Evolutionary conservation across 495 filamentous ascomycete species (phyloP), one percentile per base, ranked within the genome.

Genomic region (Tirmania nivea): DNA sequence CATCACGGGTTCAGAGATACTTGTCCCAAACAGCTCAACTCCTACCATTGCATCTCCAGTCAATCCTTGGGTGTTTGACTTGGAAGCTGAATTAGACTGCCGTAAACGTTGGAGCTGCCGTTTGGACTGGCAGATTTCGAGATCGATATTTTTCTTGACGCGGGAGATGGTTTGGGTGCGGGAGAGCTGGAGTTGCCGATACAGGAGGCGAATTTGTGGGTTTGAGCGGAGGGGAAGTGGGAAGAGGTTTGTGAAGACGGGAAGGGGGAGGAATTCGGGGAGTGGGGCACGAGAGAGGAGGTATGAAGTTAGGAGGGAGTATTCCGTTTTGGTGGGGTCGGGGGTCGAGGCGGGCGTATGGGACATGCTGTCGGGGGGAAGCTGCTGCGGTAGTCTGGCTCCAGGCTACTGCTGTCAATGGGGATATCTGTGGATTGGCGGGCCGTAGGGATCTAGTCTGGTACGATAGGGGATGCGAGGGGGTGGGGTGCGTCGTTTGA

Each of bases 161-260:
- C 68, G 66, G 57, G 86, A 80, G 56, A 81, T 75, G 42, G 83
- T 70, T 47, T 78, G 73, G 54, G 80, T 76, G 16, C 86, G 75
- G 55, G 81, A 73, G 49, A 77, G 72, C 59, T 88, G 80, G 11
- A 92, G 70, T 65, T 89, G 83, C 10, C 80, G 75, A 60, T 90
- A 94, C n/a, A 94, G 69, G 4, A 71, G 69, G 54, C 75, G 75
- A 54, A 92, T 75, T 55, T 84, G 79, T 0, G 84, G 79, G 45
- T 84, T 81, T 35, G 73, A 69, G 52, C 78, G 81, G 54, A 81
- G 71, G 5, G 76, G 67, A 48, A 71, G 75, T 2, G 86, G 86
- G 57, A 94, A 90, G 37, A 90, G 69, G 31, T 78, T 73, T 34
- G 75, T 77, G 69, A 92, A 92, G 57, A 84, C 75, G 51, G 78